These are phyloP conservation scores for Cytospora paraplurivora DNA, from an alignment of 2,329 filamentous ascomycete species.

Conservation along the genomic window DNA sequence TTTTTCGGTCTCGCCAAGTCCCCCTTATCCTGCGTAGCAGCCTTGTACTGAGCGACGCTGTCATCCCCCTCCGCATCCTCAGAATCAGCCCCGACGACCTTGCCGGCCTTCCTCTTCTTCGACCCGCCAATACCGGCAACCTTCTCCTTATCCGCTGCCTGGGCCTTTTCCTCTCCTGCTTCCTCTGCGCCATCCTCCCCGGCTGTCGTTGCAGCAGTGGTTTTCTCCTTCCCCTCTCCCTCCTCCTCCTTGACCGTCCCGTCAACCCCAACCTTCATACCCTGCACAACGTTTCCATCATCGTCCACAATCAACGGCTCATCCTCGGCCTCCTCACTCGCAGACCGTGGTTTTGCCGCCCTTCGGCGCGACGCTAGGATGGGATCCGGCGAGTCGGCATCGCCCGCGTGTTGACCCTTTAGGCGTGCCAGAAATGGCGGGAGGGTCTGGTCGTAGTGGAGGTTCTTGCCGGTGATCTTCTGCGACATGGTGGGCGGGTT, in stretches of 20 bases:
- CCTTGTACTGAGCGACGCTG: neutral
- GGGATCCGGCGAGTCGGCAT: slow-evolving; percentile 52
- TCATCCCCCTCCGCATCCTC: slow-evolving; percentile 35
- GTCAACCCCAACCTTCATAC: slow-evolving; percentile 43
- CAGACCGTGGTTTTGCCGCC: slow-evolving; percentile 56
- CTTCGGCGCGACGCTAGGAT: slow-evolving; percentile 53
- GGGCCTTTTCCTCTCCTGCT: slow-evolving; percentile 34
- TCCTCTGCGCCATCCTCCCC: slow-evolving; percentile 36
- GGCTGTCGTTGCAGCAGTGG: neutral
- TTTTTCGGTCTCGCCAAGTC: slow-evolving; percentile 33
- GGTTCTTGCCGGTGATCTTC: slow-evolving; percentile 71
- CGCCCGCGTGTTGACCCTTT: slow-evolving; percentile 53
- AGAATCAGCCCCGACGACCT: slow-evolving; percentile 47
- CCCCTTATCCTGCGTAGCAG: slow-evolving; percentile 22
- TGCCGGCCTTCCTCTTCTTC: slow-evolving; percentile 59
- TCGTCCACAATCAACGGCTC: slow-evolving; percentile 76
- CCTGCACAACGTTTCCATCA: slow-evolving; percentile 61
- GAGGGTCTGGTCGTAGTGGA: slow-evolving; percentile 63
- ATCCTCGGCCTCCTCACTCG: slow-evolving; percentile 74
- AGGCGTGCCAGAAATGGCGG: slow-evolving; percentile 64
- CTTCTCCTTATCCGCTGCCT: slow-evolving; percentile 34
- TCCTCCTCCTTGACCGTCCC: slow-evolving; percentile 42
- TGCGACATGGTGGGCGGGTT: slow-evolving; percentile 44
- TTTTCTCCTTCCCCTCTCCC: slow-evolving; percentile 30
- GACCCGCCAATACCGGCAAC: slow-evolving; percentile 45